Evolutionary conservation across 176 grass and related monocot genomes (phyloP).

Genomic region (Eragrostis curvula): DNA sequence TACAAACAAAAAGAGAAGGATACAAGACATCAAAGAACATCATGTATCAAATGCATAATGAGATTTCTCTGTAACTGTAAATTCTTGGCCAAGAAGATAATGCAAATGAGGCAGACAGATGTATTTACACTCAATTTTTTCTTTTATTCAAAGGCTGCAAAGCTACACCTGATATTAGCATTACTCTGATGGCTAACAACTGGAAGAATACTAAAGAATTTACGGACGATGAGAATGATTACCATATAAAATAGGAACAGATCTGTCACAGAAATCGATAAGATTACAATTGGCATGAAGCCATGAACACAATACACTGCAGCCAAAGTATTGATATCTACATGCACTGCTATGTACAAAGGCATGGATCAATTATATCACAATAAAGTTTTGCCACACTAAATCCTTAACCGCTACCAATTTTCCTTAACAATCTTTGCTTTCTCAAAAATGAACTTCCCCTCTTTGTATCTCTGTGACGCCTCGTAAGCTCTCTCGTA

Average conservation of each 20-base stretch:
- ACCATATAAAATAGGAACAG: constrained; percentile 13
- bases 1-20: constrained; percentile 24
- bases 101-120: background rate
- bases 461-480: constrained; percentile 78
- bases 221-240: constrained; percentile 8
- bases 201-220: background rate
- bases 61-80: constrained; percentile 5
- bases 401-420: constrained; percentile 49
- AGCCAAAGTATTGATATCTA: constrained; percentile 23
- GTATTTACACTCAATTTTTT: background rate
- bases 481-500: constrained; percentile 77
- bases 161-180: background rate
- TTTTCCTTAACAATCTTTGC: constrained; percentile 79
- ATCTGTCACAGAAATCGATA: constrained; percentile 27
- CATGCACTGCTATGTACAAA: constrained; percentile 40
- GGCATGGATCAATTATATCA: constrained; percentile 17
- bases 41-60: background rate
- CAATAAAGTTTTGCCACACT: background rate
- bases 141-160: background rate
- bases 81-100: background rate
- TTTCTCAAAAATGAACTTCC: constrained; percentile 84
- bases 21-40: background rate
- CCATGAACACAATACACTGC: constrained; percentile 32
- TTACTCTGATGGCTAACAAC: background rate
- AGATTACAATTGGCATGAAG: constrained; percentile 46